These are phyloP conservation scores for Pseudonitzschia delicatissima DNA, from an alignment of 108 stramenopile genomes.

Conservation along the genomic window DNA sequence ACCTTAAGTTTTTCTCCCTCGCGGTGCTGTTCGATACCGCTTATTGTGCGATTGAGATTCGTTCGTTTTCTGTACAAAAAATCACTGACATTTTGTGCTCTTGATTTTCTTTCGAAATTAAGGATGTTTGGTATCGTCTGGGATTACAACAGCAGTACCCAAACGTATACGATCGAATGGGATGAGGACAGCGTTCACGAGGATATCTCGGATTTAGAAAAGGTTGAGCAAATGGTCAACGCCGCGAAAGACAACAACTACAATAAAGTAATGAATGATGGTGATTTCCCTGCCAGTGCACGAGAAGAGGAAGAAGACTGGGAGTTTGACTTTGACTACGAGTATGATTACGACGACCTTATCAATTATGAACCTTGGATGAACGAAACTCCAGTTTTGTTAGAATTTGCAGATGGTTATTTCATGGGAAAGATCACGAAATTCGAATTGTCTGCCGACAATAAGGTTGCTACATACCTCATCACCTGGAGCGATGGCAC, in stretches of 20 bases:
- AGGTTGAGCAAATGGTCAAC: not conserved
- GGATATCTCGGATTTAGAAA: not conserved
- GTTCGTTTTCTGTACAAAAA: not conserved
- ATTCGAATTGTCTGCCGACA: not conserved
- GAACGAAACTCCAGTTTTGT: not conserved
- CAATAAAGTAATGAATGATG: not conserved
- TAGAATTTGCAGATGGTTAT: conserved; percentile 8
- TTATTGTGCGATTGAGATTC: not conserved
- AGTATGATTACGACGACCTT: conserved; percentile 17
- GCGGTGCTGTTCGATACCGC: not conserved
- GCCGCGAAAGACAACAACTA: not conserved
- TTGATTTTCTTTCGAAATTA: not conserved
- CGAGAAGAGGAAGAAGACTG: not conserved
- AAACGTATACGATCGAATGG: not conserved
- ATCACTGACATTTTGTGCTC: not conserved
- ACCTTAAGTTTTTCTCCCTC: not conserved
- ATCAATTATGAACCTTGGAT: conserved; percentile 5
- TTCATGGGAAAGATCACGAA: conserved; percentile 4
- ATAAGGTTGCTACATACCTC: not conserved
- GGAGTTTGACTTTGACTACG: conserved; percentile 38
- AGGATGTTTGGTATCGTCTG: not conserved
- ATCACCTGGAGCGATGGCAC: conserved; percentile 12
- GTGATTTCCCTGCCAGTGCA: no score
- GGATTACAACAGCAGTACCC: not conserved
- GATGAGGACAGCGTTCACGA: not conserved